A percentile compares a stretch with the other conserved stretches of the same genome.
These are phyloP conservation scores for Annulohypoxylon bovei DNA, from an alignment of 495 filamentous ascomycete genomes.

Conservation along the genomic window DNA sequence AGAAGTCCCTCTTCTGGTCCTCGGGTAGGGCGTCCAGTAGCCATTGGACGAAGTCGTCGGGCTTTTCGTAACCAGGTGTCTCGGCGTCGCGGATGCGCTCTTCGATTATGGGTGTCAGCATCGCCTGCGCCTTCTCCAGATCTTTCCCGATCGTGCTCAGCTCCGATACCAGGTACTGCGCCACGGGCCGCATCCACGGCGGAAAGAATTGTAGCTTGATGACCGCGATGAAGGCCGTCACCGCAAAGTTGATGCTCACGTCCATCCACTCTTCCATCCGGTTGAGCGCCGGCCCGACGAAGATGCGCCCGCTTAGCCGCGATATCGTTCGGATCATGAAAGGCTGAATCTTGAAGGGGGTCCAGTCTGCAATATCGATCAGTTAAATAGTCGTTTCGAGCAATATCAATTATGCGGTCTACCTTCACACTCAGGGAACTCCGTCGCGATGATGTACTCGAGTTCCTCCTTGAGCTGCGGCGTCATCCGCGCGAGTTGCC, in stretches of 20 bases:
- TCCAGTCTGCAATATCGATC: constrained; percentile 45
- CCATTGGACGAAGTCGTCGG: constrained; percentile 51
- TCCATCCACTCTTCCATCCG: constrained; percentile 51
- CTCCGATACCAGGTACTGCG: constrained; percentile 47
- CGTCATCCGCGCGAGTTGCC: constrained; percentile 46
- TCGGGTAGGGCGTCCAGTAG: constrained; percentile 46
- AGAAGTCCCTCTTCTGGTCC: constrained; percentile 45
- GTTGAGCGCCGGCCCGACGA: constrained; percentile 48
- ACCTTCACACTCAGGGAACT: constrained; percentile 50
- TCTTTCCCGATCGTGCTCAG: constrained; percentile 44
- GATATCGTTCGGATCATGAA: constrained; percentile 50
- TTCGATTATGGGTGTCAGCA: constrained; percentile 47
- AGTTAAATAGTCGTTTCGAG: constrained; percentile 7
- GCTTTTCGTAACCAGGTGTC: constrained; percentile 40
- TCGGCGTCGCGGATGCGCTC: constrained; percentile 45
- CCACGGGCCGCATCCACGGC: constrained; percentile 48
- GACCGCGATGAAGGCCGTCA: constrained; percentile 51
- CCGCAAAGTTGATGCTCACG: constrained; percentile 49
- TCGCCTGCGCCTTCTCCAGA: constrained; percentile 40
- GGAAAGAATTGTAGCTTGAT: constrained; percentile 53
- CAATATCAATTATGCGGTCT: not conserved
- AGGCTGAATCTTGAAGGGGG: constrained; percentile 50
- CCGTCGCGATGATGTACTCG: constrained; percentile 45
- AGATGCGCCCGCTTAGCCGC: constrained; percentile 46
- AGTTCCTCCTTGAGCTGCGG: constrained; percentile 48